Evolutionary conservation across 1,284 basidiomycete species (phyloP), one percentile per base, ranked within the genome.

Genomic region (Ustilago shanxiensis): DNA sequence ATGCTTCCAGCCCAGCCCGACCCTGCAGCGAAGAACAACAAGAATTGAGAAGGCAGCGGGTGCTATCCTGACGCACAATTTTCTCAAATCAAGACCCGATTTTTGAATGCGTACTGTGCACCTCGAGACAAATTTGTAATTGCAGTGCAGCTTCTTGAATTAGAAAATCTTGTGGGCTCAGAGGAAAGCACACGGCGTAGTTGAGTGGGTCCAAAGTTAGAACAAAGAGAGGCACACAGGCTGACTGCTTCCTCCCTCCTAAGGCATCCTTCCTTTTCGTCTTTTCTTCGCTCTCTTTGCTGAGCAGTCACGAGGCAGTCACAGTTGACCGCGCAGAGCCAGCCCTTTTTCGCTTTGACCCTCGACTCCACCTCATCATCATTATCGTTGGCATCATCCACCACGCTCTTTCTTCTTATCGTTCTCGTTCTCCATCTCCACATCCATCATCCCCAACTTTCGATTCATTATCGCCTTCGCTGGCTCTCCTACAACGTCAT

Each of bases 281-380:
- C 20, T 47, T 47, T 24, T 24, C 18, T 20, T 7, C n/a, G n/a
- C n/a, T 47, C 22, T 47, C 10, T 20, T 47, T 20, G 22, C 44
- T 47, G 20, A 47, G 20, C 44, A 47, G 20, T 47, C 16, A 24
- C 44, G 10, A 20, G 11, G 10, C 24, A 49, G 31, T 33, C 31
- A 33, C 5, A 33, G 47, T 24, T 49, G 24, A 35, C 54, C 24
- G 31, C 56, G 56, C 56, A 49, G 56, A 58, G 56, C 56, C 56
- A 60, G 58, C 58, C n/a, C 28, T 53, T 35, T 33, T 35, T 53
- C n/a, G 49, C 26, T 51, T 50, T 50, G 35, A 20, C 5, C 14
- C 59, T 13, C 62, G 29, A 37, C 52, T 60, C 64, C 57, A 60
- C 57, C 57, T 66, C 57, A 54, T 55, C 51, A 24, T 49, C 58